Conservation (phyloP, 257 asterid species). For the Fraxinus quadrangulata region DNA sequence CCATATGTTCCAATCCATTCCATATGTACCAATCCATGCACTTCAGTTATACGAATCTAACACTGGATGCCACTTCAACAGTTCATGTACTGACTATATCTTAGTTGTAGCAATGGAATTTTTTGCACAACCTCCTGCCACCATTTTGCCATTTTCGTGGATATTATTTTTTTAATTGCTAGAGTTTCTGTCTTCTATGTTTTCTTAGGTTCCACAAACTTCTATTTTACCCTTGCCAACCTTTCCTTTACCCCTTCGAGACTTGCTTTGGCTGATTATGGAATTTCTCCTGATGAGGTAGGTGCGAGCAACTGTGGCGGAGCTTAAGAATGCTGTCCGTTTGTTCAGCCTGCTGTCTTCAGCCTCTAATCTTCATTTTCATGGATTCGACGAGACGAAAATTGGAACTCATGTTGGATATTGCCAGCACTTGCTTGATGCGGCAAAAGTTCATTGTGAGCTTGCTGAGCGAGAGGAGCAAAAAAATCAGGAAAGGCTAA, state of each 20-base stretch:
- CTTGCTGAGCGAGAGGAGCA: conserved; percentile 94
- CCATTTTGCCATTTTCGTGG: not conserved
- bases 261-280: not conserved
- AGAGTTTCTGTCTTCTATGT: not conserved
- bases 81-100: not conserved
- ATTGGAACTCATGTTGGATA: conserved; percentile 96
- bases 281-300: conserved; percentile 28
- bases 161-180: not conserved
- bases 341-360: conserved; percentile 87
- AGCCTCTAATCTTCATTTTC: conserved; percentile 82
- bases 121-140: not conserved
- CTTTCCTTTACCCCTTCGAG: not conserved
- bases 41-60: not conserved
- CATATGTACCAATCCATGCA: not conserved
- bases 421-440: conserved; percentile 93
- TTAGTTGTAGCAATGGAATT: not conserved
- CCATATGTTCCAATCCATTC: not conserved
- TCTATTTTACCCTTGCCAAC: not conserved
- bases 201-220: not conserved
- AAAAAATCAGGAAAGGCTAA: conserved; percentile 75
- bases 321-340: conserved; percentile 95
- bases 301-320: conserved; percentile 94
- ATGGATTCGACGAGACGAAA: conserved; percentile 97
- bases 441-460: conserved; percentile 89
- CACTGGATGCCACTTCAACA: not conserved